Conservation (phyloP, 495 filamentous ascomycete genomes). For the Penicillium bovifimosum region DNA sequence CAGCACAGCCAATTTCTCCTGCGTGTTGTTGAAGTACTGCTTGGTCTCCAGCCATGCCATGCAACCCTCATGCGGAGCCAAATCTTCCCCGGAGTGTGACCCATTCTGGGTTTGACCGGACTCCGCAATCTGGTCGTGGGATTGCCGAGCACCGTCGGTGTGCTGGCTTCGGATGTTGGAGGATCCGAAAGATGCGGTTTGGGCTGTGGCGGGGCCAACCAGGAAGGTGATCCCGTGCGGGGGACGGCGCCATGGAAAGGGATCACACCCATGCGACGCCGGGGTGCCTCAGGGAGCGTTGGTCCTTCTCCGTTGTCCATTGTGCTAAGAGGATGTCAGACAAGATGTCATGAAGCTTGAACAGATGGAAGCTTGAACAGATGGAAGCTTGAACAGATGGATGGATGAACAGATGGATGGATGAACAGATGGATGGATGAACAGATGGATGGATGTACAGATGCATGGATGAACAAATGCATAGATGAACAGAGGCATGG, state of each 20-base stretch:
- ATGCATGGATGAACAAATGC: too few species aligned
- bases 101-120: too few species aligned
- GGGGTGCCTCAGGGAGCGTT: too few species aligned
- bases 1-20: neutral
- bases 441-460: too few species aligned
- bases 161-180: neutral
- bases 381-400: too few species aligned
- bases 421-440: too few species aligned
- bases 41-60: neutral
- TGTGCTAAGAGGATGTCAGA: neutral
- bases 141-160: neutral
- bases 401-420: too few species aligned
- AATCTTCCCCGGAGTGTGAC: neutral
- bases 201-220: slow-evolving; percentile 1
- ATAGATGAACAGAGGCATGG: too few species aligned
- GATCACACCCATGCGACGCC: neutral
- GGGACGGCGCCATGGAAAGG: neutral
- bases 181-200: neutral
- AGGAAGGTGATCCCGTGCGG: neutral
- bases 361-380: too few species aligned
- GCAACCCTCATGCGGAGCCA: neutral
- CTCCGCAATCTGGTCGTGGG: too few species aligned
- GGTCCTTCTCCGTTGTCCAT: neutral
- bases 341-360: too few species aligned
- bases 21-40: neutral